Percentiles rank a stretch among this genome's conserved stretches.
phyloP scores from a whole-genome alignment of 768 basidiomycete species.

The Xerocomellus dryophilus region DNA sequence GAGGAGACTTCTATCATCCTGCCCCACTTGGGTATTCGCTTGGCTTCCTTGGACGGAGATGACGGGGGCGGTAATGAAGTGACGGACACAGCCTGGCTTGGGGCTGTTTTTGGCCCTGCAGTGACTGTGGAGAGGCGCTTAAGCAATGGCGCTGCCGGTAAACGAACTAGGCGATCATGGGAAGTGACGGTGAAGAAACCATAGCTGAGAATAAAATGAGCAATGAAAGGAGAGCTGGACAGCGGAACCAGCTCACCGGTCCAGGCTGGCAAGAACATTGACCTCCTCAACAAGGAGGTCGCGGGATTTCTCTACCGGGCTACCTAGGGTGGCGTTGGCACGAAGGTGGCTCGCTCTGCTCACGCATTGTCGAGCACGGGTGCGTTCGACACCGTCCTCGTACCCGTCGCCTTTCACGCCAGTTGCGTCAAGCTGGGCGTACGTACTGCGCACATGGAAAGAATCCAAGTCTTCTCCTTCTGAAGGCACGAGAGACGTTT shows the following conservation, averaged over 20 bases:
- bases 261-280: slow-evolving; percentile 69
- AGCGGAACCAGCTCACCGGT: slow-evolving; percentile 59
- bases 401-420: slow-evolving; percentile 96
- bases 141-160: slow-evolving; percentile 58
- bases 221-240: background rate
- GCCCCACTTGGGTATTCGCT: slow-evolving; percentile 90
- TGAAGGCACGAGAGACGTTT: slow-evolving; percentile 63
- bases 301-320: slow-evolving; percentile 58
- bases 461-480: slow-evolving; percentile 81
- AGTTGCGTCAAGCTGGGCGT: slow-evolving; percentile 81
- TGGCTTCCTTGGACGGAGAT: slow-evolving; percentile 56
- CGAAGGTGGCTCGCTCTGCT: slow-evolving; percentile 58
- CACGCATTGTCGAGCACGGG: slow-evolving; percentile 64
- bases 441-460: slow-evolving; percentile 80
- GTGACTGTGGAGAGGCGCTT: slow-evolving; percentile 53
- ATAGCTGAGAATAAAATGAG: slow-evolving; percentile 54
- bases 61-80: slow-evolving; percentile 47
- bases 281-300: slow-evolving; percentile 74
- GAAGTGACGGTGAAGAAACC: slow-evolving; percentile 83
- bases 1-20: slow-evolving; percentile 74
- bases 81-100: slow-evolving; percentile 46
- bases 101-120: slow-evolving; percentile 44
- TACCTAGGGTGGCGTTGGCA: slow-evolving; percentile 53
- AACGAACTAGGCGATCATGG: slow-evolving; percentile 78
- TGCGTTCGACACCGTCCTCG: slow-evolving; percentile 92